These are phyloP conservation scores for Dactylellina leptospora DNA, from an alignment of 2,329 filamentous ascomycete species.

Conservation along the genomic window DNA sequence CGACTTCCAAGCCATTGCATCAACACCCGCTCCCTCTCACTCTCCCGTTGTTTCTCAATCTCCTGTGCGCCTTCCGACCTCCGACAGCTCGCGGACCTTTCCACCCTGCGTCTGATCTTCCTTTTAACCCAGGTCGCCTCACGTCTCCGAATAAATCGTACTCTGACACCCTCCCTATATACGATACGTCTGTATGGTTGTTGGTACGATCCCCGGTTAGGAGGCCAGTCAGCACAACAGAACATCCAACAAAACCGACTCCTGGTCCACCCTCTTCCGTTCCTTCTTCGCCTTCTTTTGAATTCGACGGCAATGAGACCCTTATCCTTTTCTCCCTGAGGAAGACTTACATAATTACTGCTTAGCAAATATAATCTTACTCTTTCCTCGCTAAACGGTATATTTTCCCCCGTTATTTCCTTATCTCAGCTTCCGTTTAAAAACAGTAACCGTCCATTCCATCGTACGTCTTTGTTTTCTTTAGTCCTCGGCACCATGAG, in stretches of 20 bases:
- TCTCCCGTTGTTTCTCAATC: conserved; percentile 6
- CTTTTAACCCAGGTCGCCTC: not conserved
- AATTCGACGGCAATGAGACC: conserved; percentile 19
- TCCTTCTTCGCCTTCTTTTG: not conserved
- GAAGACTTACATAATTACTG: not conserved
- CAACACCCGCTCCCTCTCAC: no score
- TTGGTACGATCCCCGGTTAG: not conserved
- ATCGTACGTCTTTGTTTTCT: not conserved
- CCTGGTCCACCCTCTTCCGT: not conserved
- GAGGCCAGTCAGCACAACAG: not conserved
- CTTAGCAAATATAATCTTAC: not conserved
- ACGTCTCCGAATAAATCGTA: not conserved
- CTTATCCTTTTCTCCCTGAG: not conserved
- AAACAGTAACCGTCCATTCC: no score
- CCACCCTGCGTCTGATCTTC: not conserved
- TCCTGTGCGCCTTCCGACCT: not conserved
- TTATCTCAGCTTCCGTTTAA: not conserved
- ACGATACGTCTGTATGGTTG: not conserved
- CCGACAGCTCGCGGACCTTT: conserved; percentile 15
- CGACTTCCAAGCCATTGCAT: no score
- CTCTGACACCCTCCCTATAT: not conserved
- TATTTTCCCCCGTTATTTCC: no score
- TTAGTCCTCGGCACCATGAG: conserved; percentile 23
- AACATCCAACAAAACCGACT: not conserved
- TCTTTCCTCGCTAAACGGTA: no score